Conservation (phyloP, 2,329 filamentous ascomycete genomes). For the Hymenoscyphus scutula region DNA sequence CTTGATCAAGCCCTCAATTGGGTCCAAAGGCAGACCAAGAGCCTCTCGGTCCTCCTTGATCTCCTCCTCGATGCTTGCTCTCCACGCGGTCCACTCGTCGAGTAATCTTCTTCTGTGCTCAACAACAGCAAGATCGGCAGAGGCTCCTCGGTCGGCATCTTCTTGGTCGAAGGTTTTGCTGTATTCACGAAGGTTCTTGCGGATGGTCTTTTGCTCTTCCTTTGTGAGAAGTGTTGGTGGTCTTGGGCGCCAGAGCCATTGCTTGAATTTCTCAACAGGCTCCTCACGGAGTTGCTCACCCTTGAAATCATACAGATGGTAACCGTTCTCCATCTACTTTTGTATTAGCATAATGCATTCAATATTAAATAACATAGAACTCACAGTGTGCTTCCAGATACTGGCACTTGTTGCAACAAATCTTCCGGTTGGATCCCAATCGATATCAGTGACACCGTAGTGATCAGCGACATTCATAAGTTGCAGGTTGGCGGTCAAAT, state of each 20-base stretch:
- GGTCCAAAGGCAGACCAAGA: slow-evolving; percentile 64
- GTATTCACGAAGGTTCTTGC: slow-evolving; percentile 98
- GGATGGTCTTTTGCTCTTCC: slow-evolving; percentile 95
- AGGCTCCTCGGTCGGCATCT: slow-evolving; percentile 88
- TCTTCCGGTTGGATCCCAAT: slow-evolving; percentile 95
- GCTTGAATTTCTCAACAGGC: slow-evolving; percentile 95
- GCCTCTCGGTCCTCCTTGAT: slow-evolving; percentile 68
- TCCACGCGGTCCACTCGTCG: slow-evolving; percentile 86
- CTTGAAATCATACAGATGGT: slow-evolving; percentile 96
- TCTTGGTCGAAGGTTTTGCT: slow-evolving; percentile 92
- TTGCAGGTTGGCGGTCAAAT: slow-evolving; percentile 90
- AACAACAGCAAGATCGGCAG: slow-evolving; percentile 90
- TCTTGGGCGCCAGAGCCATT: slow-evolving; percentile 90
- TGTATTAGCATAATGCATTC: slow-evolving; percentile 26
- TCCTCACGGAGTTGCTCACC: slow-evolving; percentile 88
- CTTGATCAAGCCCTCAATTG: slow-evolving; percentile 58
- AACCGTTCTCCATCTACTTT: slow-evolving; percentile 93
- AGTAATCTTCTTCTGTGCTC: slow-evolving; percentile 80
- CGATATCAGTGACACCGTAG: slow-evolving; percentile 95
- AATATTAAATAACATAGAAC: slow-evolving; percentile 37
- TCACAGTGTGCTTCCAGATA: slow-evolving; percentile 92
- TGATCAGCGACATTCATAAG: slow-evolving; percentile 92
- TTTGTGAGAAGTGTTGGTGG: slow-evolving; percentile 88
- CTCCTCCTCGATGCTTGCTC: slow-evolving; percentile 69
- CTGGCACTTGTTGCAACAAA: slow-evolving; percentile 93